These are phyloP conservation scores for Rhododendron simsii DNA, from an alignment of 148 eudicot species.

Conservation along the genomic window DNA sequence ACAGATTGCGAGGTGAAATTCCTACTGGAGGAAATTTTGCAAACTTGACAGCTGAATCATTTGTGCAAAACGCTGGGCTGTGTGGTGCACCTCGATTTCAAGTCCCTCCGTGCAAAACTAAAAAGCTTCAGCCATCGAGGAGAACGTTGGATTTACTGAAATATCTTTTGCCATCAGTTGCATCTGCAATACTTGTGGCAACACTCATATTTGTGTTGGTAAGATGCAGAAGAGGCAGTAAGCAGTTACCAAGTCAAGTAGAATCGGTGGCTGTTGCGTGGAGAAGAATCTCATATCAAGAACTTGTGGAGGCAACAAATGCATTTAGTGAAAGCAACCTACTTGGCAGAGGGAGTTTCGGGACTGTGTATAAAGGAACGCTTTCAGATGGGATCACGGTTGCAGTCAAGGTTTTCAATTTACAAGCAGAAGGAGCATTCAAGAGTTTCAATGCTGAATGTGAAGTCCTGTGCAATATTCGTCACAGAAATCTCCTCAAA, in stretches of 20 bases:
- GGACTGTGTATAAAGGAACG: conserved; percentile 13
- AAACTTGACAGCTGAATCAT: neutral
- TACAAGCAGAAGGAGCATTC: conserved; percentile 10
- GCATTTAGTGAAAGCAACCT: conserved; percentile 7
- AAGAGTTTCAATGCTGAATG: conserved; percentile 30
- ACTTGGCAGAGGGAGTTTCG: neutral
- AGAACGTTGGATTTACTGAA: conserved; percentile 7
- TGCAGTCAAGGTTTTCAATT: conserved; percentile 28
- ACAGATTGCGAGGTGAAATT: neutral
- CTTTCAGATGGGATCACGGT: conserved; percentile 19
- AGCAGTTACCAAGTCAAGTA: neutral
- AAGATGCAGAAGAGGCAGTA: neutral
- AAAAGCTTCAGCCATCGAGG: neutral
- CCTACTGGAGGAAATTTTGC: neutral
- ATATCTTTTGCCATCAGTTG: conserved; percentile 16
- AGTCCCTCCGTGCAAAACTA: conserved; percentile 14
- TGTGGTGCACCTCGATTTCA: neutral
- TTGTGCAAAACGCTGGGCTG: neutral
- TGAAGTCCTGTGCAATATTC: conserved; percentile 15
- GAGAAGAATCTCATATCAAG: conserved; percentile 18
- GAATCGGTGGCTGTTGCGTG: neutral
- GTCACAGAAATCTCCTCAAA: conserved; percentile 30
- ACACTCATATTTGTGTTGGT: neutral
- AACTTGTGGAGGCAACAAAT: conserved; percentile 6
- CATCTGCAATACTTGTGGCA: neutral